Percentiles rank a stretch among this genome's conserved stretches.
phyloP scores from a whole-genome alignment of 2,329 filamentous ascomycete genomes.

The Laburnicola sp. region DNA sequence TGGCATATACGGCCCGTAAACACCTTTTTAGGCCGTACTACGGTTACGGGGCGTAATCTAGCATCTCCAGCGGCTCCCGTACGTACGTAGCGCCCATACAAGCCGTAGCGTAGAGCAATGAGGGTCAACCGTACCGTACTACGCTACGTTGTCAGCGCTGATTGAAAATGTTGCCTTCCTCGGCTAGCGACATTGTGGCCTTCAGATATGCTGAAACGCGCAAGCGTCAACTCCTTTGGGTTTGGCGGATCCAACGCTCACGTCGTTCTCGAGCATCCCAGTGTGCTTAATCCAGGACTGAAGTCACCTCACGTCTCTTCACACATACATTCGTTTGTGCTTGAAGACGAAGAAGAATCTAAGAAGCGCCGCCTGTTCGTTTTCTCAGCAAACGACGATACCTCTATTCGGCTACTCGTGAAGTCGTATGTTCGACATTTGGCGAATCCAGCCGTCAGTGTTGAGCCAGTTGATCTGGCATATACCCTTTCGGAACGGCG shows the following conservation, averaged over 20 bases:
- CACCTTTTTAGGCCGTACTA: too few relatives aligned
- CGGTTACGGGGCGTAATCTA: too few relatives aligned
- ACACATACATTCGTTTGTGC: not conserved
- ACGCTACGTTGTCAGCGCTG: too few relatives aligned
- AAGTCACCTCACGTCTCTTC: not conserved
- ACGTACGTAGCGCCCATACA: too few relatives aligned
- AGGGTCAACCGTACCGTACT: too few relatives aligned
- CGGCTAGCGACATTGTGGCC: constrained; percentile 15
- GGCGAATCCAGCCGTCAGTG: not conserved
- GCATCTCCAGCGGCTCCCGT: too few relatives aligned
- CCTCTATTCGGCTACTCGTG: not conserved
- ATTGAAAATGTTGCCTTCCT: not conserved
- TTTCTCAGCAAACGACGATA: constrained; percentile 15
- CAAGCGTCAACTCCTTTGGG: constrained; percentile 29
- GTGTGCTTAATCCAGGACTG: not conserved
- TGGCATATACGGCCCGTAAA: too few relatives aligned
- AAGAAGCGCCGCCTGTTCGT: not conserved
- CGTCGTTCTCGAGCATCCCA: constrained; percentile 23
- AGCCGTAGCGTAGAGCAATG: too few relatives aligned
- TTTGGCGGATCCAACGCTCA: constrained; percentile 32
- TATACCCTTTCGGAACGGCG: constrained; percentile 26
- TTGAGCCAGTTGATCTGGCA: constrained; percentile 18
- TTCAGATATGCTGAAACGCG: constrained; percentile 2
- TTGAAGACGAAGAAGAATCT: constrained; percentile 4
- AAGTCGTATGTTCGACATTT: constrained; percentile 4